These are phyloP conservation scores for Entomortierella lignicola DNA, from an alignment of 192 early-diverging fungal genomes.

Conservation along the genomic window DNA sequence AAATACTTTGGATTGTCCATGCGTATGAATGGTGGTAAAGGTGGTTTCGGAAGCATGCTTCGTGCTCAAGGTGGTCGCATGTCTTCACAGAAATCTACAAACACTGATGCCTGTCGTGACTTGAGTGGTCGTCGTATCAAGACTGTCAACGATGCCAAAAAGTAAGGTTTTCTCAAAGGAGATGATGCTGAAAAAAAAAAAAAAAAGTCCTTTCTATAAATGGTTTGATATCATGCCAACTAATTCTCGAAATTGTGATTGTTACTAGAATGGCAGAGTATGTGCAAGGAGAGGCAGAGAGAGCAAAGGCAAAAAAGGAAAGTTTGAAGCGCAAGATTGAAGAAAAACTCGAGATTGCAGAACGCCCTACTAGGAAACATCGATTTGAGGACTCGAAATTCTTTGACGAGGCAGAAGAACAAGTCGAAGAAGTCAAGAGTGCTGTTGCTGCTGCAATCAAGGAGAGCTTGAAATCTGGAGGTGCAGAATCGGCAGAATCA, in stretches of 20 bases:
- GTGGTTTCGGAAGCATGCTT: conserved; percentile 96
- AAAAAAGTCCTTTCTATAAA: too few relatives aligned
- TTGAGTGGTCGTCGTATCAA: conserved; percentile 88
- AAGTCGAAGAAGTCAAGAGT: conserved; percentile 69
- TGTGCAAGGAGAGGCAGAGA: conserved; percentile 73
- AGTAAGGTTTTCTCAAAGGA: conserved; percentile 56
- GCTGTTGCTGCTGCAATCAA: conserved; percentile 63
- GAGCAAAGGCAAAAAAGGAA: conserved; percentile 71
- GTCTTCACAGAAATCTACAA: conserved; percentile 87
- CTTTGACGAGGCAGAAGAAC: conserved; percentile 71
- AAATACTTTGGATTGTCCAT: conserved; percentile 61
- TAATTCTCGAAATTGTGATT: conserved; percentile 4
- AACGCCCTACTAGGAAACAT: conserved; percentile 71
- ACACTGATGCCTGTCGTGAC: conserved; percentile 95
- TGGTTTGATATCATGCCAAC: not conserved
- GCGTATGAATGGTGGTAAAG: conserved; percentile 86
- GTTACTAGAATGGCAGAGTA: conserved; percentile 73
- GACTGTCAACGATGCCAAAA: conserved; percentile 91
- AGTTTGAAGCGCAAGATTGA: conserved; percentile 82
- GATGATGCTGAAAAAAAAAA: too few relatives aligned
- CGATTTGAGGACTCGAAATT: conserved; percentile 89
- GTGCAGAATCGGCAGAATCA: not conserved
- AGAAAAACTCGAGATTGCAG: conserved; percentile 71
- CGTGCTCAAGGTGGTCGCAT: conserved; percentile 93
- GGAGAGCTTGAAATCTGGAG: conserved; percentile 37